Evolutionary conservation across 768 basidiomycete genomes (phyloP).

Genomic region (Antrodiella citrinella): DNA sequence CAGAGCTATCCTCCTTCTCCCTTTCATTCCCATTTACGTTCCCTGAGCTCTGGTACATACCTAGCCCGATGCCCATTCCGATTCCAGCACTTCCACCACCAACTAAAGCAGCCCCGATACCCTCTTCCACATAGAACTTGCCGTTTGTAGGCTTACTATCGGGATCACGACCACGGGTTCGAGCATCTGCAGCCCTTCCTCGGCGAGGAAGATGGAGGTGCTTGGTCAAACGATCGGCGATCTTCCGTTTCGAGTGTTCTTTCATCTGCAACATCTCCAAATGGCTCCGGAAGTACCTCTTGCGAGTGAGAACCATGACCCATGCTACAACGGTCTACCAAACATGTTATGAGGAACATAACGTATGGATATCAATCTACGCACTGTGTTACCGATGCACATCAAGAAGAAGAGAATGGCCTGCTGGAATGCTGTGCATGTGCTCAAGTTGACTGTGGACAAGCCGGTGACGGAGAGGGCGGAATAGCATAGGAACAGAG

Average conservation of each 20-base stretch:
- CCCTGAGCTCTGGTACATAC: slow-evolving; percentile 23
- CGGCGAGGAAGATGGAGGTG: not conserved
- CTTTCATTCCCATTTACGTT: not conserved
- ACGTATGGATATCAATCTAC: not conserved
- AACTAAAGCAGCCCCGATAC: slow-evolving; percentile 17
- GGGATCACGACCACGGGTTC: not conserved
- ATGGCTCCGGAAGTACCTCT: slow-evolving; percentile 27
- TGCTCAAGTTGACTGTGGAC: slow-evolving; percentile 41
- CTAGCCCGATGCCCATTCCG: slow-evolving; percentile 12
- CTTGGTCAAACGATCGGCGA: not conserved
- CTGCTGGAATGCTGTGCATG: slow-evolving; percentile 41
- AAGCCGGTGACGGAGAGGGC: slow-evolving; percentile 40
- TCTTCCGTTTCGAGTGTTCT: not conserved
- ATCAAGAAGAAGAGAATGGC: slow-evolving; percentile 46
- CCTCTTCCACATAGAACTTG: slow-evolving; percentile 5
- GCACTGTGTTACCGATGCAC: slow-evolving; percentile 28
- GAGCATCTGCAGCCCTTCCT: not conserved
- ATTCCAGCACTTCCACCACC: slow-evolving; percentile 11
- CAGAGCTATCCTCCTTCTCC: not conserved
- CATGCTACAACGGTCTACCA: slow-evolving; percentile 44
- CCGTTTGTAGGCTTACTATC: too few relatives aligned
- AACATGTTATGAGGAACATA: not conserved
- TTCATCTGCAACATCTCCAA: slow-evolving; percentile 9
- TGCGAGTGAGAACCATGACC: slow-evolving; percentile 59
- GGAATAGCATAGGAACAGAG: slow-evolving; percentile 54